Evolutionary conservation across 306 rosid genomes (phyloP), one percentile per base, ranked within the genome.

Genomic region (Inga oerstediana): DNA sequence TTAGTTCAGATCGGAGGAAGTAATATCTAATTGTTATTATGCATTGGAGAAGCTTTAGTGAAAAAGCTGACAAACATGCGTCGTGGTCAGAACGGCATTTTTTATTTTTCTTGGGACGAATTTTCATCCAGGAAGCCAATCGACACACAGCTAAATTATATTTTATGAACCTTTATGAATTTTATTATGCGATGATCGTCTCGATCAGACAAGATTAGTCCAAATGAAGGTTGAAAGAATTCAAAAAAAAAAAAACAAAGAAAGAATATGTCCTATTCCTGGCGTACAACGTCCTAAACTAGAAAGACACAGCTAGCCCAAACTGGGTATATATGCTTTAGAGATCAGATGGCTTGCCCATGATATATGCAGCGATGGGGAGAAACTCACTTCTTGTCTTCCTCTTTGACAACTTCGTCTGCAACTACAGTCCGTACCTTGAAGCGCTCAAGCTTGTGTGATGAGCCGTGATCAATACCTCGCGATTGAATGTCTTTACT

Each of bases 371-470:
- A 72, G 58, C 34, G 20, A 20, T n/a, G 66, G 14, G 43, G 34
- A 6, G 4, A 49, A 16, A 8, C 37, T 72, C 76, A 72, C 3
- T 49, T 48, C 44, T 17, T 49, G 44, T 74, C 44, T 17, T 49
- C 78, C 44, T 48, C 78, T 48, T 74, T 8, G 44, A 10, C 78
- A 10, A 30, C 64, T 20, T 30, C 62, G 32, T 74, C 78, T 6
- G 58, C 30, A 74, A 32, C 64, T 8, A 74, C 78, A 8, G 78
- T 74, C 4, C 78, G 78, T 17, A 74, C 41, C 65, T 74, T 51
- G 78, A 51, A 74, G 15, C 78, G 78, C 44, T 52, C 78, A 12
- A 74, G 78, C 66, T 52, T 74, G 46, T 34, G 30, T 3, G 49
- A 37, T 39, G 48, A 37, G 30, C 7, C 48, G 13, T 17, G 41